Conservation (phyloP, 163 green algal genomes). For the Chloromonas sp. region DNA sequence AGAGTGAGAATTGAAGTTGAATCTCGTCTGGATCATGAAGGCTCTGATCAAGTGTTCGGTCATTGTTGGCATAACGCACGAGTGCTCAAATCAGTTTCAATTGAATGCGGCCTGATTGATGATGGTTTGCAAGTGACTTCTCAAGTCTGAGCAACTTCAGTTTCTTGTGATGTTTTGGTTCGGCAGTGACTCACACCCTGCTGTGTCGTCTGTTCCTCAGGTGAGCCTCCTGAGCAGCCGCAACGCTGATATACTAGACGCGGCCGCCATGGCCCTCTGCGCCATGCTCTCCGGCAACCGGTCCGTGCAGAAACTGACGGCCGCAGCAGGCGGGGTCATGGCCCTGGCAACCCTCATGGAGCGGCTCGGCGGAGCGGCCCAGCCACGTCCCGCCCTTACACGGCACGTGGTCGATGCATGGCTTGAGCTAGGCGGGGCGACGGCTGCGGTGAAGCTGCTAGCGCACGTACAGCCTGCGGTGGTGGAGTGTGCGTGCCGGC, state of each 20-base stretch:
- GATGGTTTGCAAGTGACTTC: too few species aligned
- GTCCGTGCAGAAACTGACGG: neutral
- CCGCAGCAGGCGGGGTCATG: neutral
- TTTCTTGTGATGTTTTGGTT: too few species aligned
- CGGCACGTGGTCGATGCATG: neutral
- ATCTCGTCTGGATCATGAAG: too few species aligned
- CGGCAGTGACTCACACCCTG: too few species aligned
- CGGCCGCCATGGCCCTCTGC: neutral
- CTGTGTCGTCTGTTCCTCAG: too few species aligned
- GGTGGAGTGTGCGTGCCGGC: neutral
- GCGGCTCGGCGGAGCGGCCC: neutral
- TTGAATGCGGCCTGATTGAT: too few species aligned
- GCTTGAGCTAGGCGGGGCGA: constrained; percentile 1
- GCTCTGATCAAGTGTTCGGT: too few species aligned
- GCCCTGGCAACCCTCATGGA: neutral
- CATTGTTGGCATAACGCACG: too few species aligned
- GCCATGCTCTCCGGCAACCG: neutral
- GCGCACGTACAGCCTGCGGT: neutral
- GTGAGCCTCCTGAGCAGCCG: too few species aligned
- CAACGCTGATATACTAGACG: neutral
- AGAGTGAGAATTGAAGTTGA: too few species aligned
- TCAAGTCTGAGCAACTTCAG: too few species aligned
- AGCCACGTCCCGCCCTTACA: neutral
- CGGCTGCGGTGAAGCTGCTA: constrained; percentile 4
- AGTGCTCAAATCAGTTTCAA: too few species aligned